These are phyloP conservation scores for Gomphus bonarii DNA, from an alignment of 1,284 basidiomycete genomes.

Conservation along the genomic window DNA sequence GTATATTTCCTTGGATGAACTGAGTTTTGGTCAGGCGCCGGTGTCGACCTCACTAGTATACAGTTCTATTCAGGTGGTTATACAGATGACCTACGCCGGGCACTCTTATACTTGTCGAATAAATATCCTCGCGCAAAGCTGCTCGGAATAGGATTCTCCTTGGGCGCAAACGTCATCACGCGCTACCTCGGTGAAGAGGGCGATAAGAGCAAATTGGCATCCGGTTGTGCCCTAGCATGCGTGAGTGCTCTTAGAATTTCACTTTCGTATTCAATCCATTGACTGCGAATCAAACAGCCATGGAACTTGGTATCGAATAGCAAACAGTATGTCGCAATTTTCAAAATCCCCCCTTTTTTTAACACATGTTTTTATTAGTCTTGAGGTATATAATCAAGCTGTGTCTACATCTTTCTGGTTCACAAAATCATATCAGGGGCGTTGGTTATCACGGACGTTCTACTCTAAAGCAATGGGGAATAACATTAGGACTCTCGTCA, in stretches of 20 bases:
- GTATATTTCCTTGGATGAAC: slow-evolving; percentile 3
- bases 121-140: slow-evolving; percentile 75
- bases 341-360: background rate
- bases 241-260: slow-evolving; percentile 32
- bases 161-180: slow-evolving; percentile 90
- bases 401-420: background rate
- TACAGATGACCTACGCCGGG: slow-evolving; percentile 80
- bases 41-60: slow-evolving; percentile 68
- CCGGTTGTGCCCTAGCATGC: slow-evolving; percentile 74
- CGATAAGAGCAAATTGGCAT: slow-evolving; percentile 60
- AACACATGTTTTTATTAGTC: background rate
- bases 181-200: slow-evolving; percentile 87
- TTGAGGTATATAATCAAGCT: slow-evolving; percentile 2
- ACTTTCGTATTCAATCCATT: background rate
- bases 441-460: slow-evolving; percentile 55
- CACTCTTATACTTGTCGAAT: slow-evolving; percentile 67
- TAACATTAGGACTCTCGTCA: slow-evolving; percentile 65
- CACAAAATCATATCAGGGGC: slow-evolving; percentile 36
- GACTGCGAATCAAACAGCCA: slow-evolving; percentile 35
- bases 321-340: slow-evolving; percentile 25
- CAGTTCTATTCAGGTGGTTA: slow-evolving; percentile 83
- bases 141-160: slow-evolving; percentile 85
- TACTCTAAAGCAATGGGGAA: slow-evolving; percentile 80
- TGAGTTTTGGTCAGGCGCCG: slow-evolving; percentile 46
- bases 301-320: slow-evolving; percentile 66